phyloP scores from a whole-genome alignment of 1,284 basidiomycete genomes.

The Cryptococcus neoformans region DNA sequence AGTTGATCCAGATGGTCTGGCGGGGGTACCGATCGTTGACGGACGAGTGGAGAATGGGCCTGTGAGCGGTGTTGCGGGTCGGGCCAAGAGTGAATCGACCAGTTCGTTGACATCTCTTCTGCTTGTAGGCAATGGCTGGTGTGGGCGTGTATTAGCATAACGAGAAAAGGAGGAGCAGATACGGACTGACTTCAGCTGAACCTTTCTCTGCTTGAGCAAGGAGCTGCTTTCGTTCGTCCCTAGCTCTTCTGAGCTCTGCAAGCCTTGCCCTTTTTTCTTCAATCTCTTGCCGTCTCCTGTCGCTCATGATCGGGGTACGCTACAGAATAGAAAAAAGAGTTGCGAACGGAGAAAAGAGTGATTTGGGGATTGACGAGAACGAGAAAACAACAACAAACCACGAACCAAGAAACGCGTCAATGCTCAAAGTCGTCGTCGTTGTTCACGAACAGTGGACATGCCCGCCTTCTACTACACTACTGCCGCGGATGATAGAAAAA shows the following conservation, averaged over 20 bases:
- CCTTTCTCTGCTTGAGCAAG: conserved; percentile 26
- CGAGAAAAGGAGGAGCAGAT: background rate
- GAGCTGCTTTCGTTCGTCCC: conserved; percentile 42
- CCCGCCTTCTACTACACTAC: too few relatives aligned
- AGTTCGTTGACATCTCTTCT: conserved; percentile 65
- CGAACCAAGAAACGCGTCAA: background rate
- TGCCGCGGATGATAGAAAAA: background rate
- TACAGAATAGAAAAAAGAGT: background rate
- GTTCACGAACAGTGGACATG: too few relatives aligned
- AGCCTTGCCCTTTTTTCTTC: conserved; percentile 88
- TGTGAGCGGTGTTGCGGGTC: conserved; percentile 17
- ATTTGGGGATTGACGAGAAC: background rate
- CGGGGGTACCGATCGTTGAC: conserved; percentile 1
- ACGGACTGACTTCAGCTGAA: conserved; percentile 10
- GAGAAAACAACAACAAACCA: background rate
- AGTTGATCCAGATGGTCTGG: conserved; percentile 9
- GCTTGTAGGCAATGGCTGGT: conserved; percentile 21
- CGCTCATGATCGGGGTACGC: conserved; percentile 26
- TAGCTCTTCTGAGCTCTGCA: conserved; percentile 57
- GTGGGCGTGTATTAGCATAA: background rate
- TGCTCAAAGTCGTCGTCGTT: background rate
- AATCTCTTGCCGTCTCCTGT: conserved; percentile 69
- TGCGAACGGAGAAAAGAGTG: too few relatives aligned
- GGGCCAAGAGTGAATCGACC: conserved; percentile 58
- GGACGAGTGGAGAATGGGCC: conserved; percentile 6